Base-by-base conservation (phyloP, 768 basidiomycete genomes). In the Cytidiella melzeri region DNA sequence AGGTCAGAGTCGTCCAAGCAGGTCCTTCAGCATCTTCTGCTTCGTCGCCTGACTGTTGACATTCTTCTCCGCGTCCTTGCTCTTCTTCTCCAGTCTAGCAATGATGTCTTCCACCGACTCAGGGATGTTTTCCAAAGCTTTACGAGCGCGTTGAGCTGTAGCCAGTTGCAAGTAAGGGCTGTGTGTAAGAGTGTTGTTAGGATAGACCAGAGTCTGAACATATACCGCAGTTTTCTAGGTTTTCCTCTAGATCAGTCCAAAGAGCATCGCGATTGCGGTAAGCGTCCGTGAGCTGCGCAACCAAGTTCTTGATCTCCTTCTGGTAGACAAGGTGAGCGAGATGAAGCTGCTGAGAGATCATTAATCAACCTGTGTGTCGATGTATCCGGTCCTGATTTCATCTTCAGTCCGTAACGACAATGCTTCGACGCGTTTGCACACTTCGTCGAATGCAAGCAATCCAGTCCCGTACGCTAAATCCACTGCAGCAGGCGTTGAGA, bases 401-500 rank as follows among this genome's bases (percentile, higher is more conserved):
- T 72, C 67, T 50, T 77, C 65, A 51, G 77, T 74, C 27, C 64
- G 66, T 25, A 76, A 65, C 13, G 67, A 64, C 15, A 71, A 57
- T 1, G 61, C 57, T 59, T 87, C 85, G 43, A 75, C 64, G 10
- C 67, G 68, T 57, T 77, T 79, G 61, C 79, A 75, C 19, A 72
- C 76, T 15, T 73, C 70, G 58, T 84, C 75, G 64, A 84, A 78
- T 5, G 66, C 61, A 10, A 77, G 61, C 28, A 84, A 60, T 5
- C 77, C 81, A 3, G 62, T 62, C 1, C 60, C 54, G 23, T 63
- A 64, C 13, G 57, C 51, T 0, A 66, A 51, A 43, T 70, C 62
- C 24, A 68, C 59, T 56, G 46, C 6, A 25, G 24, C 18, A 12
- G 5, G 47, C 15, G 37, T 34, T 15, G n/a, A 43, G 40, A 41